Evolutionary conservation across 2,329 filamentous ascomycete species (phyloP), one percentile per base, ranked within the genome.

Genomic region (Fusarium cyanostomum): DNA sequence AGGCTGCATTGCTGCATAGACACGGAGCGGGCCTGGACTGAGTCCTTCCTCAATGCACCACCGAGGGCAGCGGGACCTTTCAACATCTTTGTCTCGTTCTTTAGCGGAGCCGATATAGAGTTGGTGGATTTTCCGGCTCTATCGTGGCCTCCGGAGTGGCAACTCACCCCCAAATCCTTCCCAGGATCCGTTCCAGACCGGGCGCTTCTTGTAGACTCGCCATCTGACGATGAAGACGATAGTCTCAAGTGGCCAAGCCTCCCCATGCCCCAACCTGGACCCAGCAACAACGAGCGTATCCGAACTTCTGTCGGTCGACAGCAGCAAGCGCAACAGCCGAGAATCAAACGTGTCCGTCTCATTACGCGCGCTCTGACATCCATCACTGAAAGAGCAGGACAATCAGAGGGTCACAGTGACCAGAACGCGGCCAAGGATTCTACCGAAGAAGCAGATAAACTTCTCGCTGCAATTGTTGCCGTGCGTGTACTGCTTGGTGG

Each of bases 401-500:
- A 66, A 13, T 18, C 41, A 3, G 39, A 57, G 30, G 46, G 53
- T 15, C 53, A 55, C 8, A 27, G n/a, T 8, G 54, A 49, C 16
- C 39, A 38, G n/a, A 21, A 11, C 13, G 8, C 26, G 11, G 49
- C 31, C 33, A 59, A 69, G 38, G 46, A 60, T 38, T 18, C 53
- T 21, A 56, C 61, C 12, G 62, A 60, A 26, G 65, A 72, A 27
- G 53, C 62, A 11, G 67, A 72, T 24, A 73, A 72, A 18, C 75
- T 87, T 26, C 76, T 89, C 48, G 82, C 85, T 15, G 83, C 85
- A 4, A 85, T 89, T 55, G 77, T 89, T 46, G 82, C 84, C 12
- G 78, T 89, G 33, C 81, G 83, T 15, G 83, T 83, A 8, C 74
- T 90, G 8, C 75, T 88, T 7, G 88, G 88, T 9, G 88, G 88